Base-by-base conservation (phyloP, 2,329 filamentous ascomycete genomes). In the Sporothrix globosa region DNA sequence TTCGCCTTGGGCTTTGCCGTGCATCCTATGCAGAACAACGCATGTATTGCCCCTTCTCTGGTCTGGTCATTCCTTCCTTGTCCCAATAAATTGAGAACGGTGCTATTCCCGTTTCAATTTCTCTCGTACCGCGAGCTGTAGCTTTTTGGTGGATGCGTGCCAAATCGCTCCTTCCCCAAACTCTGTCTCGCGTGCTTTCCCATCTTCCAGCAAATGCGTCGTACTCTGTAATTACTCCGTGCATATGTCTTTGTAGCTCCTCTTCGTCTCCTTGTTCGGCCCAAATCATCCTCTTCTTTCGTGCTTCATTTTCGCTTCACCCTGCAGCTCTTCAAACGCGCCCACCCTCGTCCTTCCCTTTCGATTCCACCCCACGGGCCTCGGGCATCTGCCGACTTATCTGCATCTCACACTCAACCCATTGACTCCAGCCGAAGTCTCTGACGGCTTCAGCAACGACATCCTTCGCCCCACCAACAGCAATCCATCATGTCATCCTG, bases 361-460 rank as follows among this genome's bases (percentile, higher is more conserved):
- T 67, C 70, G 68, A 71, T 70, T 70, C n/a, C 63, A 52, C 65
- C 68, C n/a, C 70, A 70, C 68, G 68, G 68, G 66, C 70, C 54
- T 70, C 65, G n/a, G 52, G 21, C 44, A 69, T 70, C 70, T 44
- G 70, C 63, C 72, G 60, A 68, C 69, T 54, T 46, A 54, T 63
- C n/a, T 39, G 30, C 61, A 60, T 2, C 46, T 65, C 58, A 53
- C 48, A 19, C 58, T 48, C 44, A 48, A 34, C 24, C 60, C 52
- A 41, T 65, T 41, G 60, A 65, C 58, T 65, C 34, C 39, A 46
- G 14, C 41, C 60, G 44, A 65, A 44, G 24, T 65, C 27, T 44
- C 58, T 46, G 39, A 46, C 58, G 17, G 58, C n/a, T 27, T 24
- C 58, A 21, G 21, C 58, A 39, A n/a, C 60, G 34, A 56, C 34